phyloP scores from a whole-genome alignment of 257 asterid genomes.

The Solanum bukasovii region DNA sequence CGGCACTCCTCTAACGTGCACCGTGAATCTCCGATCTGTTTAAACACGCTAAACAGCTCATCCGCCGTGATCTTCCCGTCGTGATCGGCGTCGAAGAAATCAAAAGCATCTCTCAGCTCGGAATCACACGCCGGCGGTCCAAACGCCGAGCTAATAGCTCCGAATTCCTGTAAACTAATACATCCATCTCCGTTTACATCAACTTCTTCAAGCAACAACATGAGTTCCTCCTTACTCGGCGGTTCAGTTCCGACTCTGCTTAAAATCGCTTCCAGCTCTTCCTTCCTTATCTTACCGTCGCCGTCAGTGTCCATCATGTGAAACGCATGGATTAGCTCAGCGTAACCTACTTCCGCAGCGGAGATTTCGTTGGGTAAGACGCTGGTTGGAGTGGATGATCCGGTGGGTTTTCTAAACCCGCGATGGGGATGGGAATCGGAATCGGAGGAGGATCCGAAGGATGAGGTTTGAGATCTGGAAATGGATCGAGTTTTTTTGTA shows the following conservation, averaged over 20 bases:
- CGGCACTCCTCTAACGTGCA: constrained; percentile 16
- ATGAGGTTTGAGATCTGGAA: constrained; percentile 16
- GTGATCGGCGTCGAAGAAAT: constrained; percentile 13
- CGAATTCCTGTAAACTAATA: constrained; percentile 13
- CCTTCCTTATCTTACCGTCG: constrained; percentile 10
- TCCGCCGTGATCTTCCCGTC: constrained; percentile 20
- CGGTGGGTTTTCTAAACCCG: constrained; percentile 6
- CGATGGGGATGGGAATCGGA: background rate
- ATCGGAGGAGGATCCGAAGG: constrained; percentile 20
- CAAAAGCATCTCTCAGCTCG: constrained; percentile 10
- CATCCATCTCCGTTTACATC: constrained; percentile 18
- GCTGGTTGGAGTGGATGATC: constrained; percentile 57
- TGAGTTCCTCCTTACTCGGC: constrained; percentile 5
- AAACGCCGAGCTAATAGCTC: constrained; percentile 6
- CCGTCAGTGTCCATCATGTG: constrained; percentile 27
- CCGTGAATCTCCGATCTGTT: constrained; percentile 1
- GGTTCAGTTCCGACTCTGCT: constrained; percentile 7
- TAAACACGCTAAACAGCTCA: constrained; percentile 7
- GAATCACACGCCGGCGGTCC: constrained; percentile 5
- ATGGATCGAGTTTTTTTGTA: constrained; percentile 3
- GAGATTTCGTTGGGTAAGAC: constrained; percentile 46
- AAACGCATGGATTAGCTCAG: constrained; percentile 54
- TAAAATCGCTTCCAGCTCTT: constrained; percentile 8
- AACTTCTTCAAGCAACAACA: constrained; percentile 13
- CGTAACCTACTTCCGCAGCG: constrained; percentile 11